A percentile compares a stretch with the other conserved stretches of the same genome.
phyloP scores from a whole-genome alignment of 371 early-diverging fungal genomes.

The Mortierella sp. region DNA sequence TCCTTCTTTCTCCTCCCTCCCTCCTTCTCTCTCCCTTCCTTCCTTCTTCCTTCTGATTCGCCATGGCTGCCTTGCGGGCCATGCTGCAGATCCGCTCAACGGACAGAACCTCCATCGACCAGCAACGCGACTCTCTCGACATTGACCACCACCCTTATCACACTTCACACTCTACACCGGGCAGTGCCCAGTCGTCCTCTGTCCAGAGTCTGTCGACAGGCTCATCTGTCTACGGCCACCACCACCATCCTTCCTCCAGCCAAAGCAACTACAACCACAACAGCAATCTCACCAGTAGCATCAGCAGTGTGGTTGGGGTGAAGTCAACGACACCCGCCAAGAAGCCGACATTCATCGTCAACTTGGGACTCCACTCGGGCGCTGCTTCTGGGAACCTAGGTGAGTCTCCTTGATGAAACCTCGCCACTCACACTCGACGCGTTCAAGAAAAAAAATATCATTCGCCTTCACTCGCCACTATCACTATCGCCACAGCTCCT shows the following conservation, averaged over 20 bases:
- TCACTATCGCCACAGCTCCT: neutral
- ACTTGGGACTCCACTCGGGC: slow-evolving; percentile 71
- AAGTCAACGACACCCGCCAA: slow-evolving; percentile 9
- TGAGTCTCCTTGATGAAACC: slow-evolving; percentile 32
- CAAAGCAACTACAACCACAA: neutral
- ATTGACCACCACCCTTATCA: neutral
- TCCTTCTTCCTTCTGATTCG: neutral
- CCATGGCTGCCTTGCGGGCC: slow-evolving; percentile 46
- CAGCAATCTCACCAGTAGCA: neutral
- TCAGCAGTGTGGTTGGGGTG: neutral
- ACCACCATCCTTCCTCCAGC: slow-evolving; percentile 1
- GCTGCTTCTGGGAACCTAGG: slow-evolving; percentile 74
- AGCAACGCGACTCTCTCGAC: neutral
- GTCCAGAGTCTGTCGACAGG: slow-evolving; percentile 15
- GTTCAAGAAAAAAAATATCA: slow-evolving; percentile 10
- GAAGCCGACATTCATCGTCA: slow-evolving; percentile 12
- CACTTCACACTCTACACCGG: neutral
- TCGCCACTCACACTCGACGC: slow-evolving; percentile 8
- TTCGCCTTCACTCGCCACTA: neutral
- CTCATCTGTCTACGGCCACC: slow-evolving; percentile 19
- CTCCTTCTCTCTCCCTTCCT: neutral
- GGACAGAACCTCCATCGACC: neutral
- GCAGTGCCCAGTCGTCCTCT: slow-evolving; percentile 10
- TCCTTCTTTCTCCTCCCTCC: neutral
- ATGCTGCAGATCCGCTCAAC: slow-evolving; percentile 48